phyloP scores from a whole-genome alignment of 2,329 filamentous ascomycete genomes.

The Rhynchosporium agropyri region DNA sequence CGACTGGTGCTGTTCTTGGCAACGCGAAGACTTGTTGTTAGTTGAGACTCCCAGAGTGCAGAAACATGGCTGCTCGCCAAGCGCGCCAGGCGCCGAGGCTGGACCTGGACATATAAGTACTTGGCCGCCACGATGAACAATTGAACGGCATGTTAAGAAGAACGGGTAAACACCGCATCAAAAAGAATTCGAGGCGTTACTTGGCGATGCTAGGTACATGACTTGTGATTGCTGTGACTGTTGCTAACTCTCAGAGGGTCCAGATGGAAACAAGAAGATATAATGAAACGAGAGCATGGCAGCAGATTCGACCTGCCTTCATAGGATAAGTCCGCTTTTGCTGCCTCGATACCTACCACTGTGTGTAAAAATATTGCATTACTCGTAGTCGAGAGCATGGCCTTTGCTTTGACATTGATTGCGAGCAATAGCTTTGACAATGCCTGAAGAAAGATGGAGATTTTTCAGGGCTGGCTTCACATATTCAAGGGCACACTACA shows the following conservation, averaged over 20 bases:
- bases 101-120: constrained; percentile 4
- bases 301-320: constrained; percentile 9
- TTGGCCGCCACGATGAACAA: neutral
- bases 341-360: neutral
- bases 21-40: neutral
- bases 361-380: neutral
- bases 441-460: no score
- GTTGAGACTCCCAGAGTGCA: neutral
- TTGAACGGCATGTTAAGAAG: neutral
- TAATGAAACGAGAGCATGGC: neutral
- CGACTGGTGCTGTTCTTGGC: constrained; percentile 9
- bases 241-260: neutral
- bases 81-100: neutral
- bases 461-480: no score
- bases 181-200: neutral
- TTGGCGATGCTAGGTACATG: neutral
- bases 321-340: neutral
- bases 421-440: no score
- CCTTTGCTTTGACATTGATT: no score
- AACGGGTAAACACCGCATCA: constrained; percentile 4
- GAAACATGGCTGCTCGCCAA: neutral
- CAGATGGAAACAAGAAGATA: constrained; percentile 9
- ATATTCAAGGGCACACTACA: no score
- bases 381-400: no score
- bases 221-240: neutral